These are phyloP conservation scores for Podospora pseudocomata DNA, from an alignment of 495 filamentous ascomycete genomes.

Conservation along the genomic window DNA sequence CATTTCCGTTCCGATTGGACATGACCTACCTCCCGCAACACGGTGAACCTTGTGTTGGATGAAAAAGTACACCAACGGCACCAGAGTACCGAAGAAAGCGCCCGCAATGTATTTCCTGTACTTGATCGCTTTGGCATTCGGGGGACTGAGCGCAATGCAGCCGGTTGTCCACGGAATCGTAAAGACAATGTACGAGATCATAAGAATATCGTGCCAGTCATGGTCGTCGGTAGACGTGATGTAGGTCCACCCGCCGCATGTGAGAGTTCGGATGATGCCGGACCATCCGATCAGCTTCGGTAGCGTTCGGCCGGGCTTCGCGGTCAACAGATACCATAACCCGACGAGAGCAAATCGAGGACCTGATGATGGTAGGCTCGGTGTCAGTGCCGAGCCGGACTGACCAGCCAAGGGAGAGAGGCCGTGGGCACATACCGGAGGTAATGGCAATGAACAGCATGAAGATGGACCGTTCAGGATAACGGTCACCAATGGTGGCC, in stretches of 20 bases:
- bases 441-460: slow-evolving; percentile 96
- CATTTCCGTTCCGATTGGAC: not conserved
- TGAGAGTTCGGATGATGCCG: slow-evolving; percentile 84
- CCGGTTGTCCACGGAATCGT: slow-evolving; percentile 95
- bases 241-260: slow-evolving; percentile 98
- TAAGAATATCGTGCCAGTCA: slow-evolving; percentile 98
- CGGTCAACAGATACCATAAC: slow-evolving; percentile 88
- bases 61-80: slow-evolving; percentile 93
- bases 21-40: slow-evolving; percentile 78
- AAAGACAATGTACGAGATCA: slow-evolving; percentile 95
- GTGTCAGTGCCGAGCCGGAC: slow-evolving; percentile 6
- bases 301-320: slow-evolving; percentile 64
- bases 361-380: slow-evolving; percentile 41
- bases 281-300: slow-evolving; percentile 78
- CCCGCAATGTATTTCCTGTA: slow-evolving; percentile 82
- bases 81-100: slow-evolving; percentile 84
- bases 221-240: slow-evolving; percentile 98
- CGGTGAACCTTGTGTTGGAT: slow-evolving; percentile 98
- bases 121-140: slow-evolving; percentile 77
- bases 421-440: slow-evolving; percentile 70
- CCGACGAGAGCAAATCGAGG: slow-evolving; percentile 89
- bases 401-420: slow-evolving; percentile 7
- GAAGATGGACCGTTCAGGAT: slow-evolving; percentile 95
- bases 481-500: slow-evolving; percentile 96
- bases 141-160: slow-evolving; percentile 83